Conservation (phyloP, 2,329 filamentous ascomycete species). For the Pestalotiopsis sp. region DNA sequence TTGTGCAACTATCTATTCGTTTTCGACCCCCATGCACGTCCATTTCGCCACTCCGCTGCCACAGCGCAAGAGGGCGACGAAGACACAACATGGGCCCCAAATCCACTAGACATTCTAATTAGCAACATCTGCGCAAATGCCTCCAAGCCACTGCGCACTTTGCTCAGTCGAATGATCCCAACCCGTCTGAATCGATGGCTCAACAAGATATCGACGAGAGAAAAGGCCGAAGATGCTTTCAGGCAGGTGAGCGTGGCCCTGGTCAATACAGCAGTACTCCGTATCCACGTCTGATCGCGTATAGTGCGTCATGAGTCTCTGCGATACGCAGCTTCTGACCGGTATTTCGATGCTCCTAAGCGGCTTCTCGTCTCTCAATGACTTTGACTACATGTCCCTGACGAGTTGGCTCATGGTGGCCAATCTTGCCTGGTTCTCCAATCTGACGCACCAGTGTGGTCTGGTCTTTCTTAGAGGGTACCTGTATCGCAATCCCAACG, state of each 20-base stretch:
- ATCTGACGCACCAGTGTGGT: conserved; percentile 10
- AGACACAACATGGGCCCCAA: not conserved
- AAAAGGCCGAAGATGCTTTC: conserved; percentile 8
- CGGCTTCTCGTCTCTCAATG: conserved; percentile 1
- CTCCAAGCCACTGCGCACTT: not conserved
- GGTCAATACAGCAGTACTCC: not conserved
- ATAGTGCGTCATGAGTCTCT: conserved; percentile 8
- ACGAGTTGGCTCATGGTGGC: conserved; percentile 7
- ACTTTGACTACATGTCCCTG: conserved; percentile 2
- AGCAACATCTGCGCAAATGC: not conserved
- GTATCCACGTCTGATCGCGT: not conserved
- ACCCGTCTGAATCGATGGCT: not conserved
- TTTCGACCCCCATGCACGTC: not conserved
- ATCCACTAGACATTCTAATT: not conserved
- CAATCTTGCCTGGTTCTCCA: conserved; percentile 14
- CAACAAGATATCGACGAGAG: not conserved
- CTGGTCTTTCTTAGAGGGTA: conserved; percentile 11
- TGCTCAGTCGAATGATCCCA: not conserved
- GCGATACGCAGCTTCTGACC: conserved; percentile 6
- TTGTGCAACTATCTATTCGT: conserved; percentile 9
- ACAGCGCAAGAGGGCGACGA: not conserved
- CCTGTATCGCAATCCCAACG: conserved; percentile 4
- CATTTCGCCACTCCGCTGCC: not conserved
- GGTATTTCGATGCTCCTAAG: conserved; percentile 9
- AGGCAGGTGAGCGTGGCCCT: not conserved